These are phyloP conservation scores for Neurospora sp. DNA, from an alignment of 495 filamentous ascomycete species.

Conservation along the genomic window DNA sequence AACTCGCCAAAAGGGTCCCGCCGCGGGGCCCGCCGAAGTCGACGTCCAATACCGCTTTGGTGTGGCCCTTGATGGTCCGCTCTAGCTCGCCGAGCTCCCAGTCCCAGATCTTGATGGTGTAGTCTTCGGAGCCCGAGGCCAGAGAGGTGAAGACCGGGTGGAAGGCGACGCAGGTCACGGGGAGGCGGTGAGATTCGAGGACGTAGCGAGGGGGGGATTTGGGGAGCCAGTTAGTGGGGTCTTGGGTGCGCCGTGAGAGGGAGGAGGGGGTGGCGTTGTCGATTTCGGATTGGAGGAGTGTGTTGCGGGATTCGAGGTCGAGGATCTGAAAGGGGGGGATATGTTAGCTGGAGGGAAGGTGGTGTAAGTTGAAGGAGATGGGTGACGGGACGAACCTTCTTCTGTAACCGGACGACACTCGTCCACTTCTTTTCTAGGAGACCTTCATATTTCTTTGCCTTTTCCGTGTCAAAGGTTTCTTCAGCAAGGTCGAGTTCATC, in stretches of 20 bases:
- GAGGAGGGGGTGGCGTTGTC: slow-evolving; percentile 75
- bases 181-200: slow-evolving; percentile 67
- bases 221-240: slow-evolving; percentile 77
- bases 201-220: slow-evolving; percentile 63
- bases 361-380: no score
- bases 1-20: slow-evolving; percentile 71
- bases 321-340: slow-evolving; percentile 52
- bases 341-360: background rate
- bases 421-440: slow-evolving; percentile 92
- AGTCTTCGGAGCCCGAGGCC: slow-evolving; percentile 79
- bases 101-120: slow-evolving; percentile 87
- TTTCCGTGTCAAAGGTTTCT: slow-evolving; percentile 58
- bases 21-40: slow-evolving; percentile 82
- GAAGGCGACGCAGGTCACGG: slow-evolving; percentile 80
- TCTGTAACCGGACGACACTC: slow-evolving; percentile 73
- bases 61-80: slow-evolving; percentile 81
- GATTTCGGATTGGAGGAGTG: slow-evolving; percentile 66
- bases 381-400: no score
- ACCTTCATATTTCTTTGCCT: slow-evolving; percentile 74
- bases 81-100: slow-evolving; percentile 91
- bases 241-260: slow-evolving; percentile 51
- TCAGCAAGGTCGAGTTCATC: slow-evolving; percentile 50
- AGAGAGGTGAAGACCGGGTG: slow-evolving; percentile 84
- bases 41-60: slow-evolving; percentile 72
- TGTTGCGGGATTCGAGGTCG: slow-evolving; percentile 68